These are phyloP conservation scores for Phytophthora hibernalis DNA, from an alignment of 352 stramenopile genomes.

Conservation along the genomic window DNA sequence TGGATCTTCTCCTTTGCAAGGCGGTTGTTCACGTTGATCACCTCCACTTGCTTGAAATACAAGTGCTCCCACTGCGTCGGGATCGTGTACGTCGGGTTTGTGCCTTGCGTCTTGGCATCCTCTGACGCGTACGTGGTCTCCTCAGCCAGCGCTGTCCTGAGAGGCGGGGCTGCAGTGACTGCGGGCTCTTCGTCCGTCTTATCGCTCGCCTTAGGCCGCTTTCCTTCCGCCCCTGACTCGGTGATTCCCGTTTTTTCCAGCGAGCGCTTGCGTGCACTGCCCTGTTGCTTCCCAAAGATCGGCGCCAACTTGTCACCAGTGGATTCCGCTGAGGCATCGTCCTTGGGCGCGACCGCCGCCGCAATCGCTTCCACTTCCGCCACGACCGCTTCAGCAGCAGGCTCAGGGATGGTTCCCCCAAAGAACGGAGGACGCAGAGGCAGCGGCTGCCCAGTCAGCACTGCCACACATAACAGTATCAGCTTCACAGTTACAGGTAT, in stretches of 20 bases:
- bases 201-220: constrained; percentile 28
- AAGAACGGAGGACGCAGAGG: constrained; percentile 50
- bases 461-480: constrained; percentile 25
- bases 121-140: constrained; percentile 35
- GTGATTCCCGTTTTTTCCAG: constrained; percentile 38
- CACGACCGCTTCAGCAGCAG: constrained; percentile 31
- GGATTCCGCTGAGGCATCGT: no score
- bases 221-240: constrained; percentile 13
- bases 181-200: background rate
- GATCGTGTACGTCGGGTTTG: constrained; percentile 68
- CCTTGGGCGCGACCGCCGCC: background rate
- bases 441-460: constrained; percentile 50
- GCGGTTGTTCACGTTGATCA: constrained; percentile 67
- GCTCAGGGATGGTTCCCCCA: constrained; percentile 34
- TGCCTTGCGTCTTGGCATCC: constrained; percentile 42
- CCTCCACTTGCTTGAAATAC: constrained; percentile 65
- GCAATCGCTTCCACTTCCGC: constrained; percentile 25
- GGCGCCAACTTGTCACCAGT: constrained; percentile 36
- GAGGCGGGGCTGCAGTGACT: constrained; percentile 14
- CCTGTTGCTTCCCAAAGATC: constrained; percentile 34
- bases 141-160: constrained; percentile 30
- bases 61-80: constrained; percentile 78
- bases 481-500: background rate
- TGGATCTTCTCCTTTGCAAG: constrained; percentile 67
- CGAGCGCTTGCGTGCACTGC: constrained; percentile 41